Base-by-base conservation (phyloP, 2,329 filamentous ascomycete genomes). In the Cordyceps cicadae region DNA sequence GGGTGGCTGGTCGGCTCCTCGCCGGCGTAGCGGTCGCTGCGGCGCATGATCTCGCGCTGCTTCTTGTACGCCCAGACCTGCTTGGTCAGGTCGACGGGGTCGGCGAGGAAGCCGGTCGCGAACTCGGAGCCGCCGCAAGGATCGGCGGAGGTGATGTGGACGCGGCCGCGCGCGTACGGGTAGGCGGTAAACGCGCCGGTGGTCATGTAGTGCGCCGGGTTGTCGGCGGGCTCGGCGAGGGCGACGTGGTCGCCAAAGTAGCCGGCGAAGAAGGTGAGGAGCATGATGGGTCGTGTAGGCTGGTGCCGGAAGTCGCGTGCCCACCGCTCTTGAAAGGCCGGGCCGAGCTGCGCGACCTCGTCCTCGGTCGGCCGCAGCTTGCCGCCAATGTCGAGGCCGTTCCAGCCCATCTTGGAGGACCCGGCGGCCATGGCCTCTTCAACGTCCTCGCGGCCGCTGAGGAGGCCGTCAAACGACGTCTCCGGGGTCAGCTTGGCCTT, bases 51-150 rank as follows among this genome's bases (percentile, higher is more conserved):
- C 68, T 86, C 84, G 3, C 85, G 81, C 26, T 76, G 75, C 65
- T 80, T 80, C 70, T 87, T 87, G 74, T 87, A 88, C 1, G 75
- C 79, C 83, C 84, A 87, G 17, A 85, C 66, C 37, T 84, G 79
- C 66, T 79, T 82, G 69, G 81, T 81, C 45, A 86, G 54, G 67
- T 87, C 84, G 8, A 46, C 41, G 2, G 32, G 45, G 63, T 83
- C 75, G 19, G 69, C 74, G 45, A 85, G 73, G 69, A 76, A 83
- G 21, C 81, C 81, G 0, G 77, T 73, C 59, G 81, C 77, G 57
- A 85, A 83, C 53, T 81, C 76, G 0, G 52, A 43, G 3, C 70
- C 68, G 29, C 76, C 72, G 12, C 72, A 66, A 3, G 75, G 64
- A 2, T 69, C 66, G 14, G 67, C 65, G 1, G 72, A 70, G 3